These are phyloP conservation scores for Vigna reflexopilosa DNA, from an alignment of 306 rosid genomes.

Conservation along the genomic window DNA sequence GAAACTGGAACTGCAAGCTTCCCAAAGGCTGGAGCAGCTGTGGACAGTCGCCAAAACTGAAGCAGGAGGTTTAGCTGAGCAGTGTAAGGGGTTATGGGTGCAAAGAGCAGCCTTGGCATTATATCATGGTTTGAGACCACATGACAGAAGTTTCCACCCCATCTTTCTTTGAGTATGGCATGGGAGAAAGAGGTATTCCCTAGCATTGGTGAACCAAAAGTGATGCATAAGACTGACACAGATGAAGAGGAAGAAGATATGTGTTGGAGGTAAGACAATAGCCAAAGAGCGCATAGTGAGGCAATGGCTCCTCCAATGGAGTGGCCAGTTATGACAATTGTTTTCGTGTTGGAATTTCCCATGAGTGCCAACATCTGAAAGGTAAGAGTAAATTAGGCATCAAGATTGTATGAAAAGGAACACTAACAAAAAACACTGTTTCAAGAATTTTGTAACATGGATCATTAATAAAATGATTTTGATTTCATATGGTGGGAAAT, in stretches of 20 bases:
- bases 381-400: not conserved
- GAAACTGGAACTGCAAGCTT: conserved; percentile 48
- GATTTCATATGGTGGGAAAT: not conserved
- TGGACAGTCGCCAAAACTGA: conserved; percentile 65
- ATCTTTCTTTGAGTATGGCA: conserved; percentile 71
- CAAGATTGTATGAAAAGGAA: not conserved
- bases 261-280: conserved; percentile 61
- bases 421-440: not conserved
- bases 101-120: conserved; percentile 74
- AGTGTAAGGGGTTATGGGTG: conserved; percentile 51
- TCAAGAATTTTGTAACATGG: not conserved
- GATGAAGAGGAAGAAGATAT: conserved; percentile 36
- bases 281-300: conserved; percentile 72
- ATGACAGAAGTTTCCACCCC: conserved; percentile 80
- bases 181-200: conserved; percentile 70
- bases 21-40: conserved; percentile 49
- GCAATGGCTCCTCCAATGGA: conserved; percentile 82
- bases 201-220: conserved; percentile 78
- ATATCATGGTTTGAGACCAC: conserved; percentile 73
- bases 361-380: conserved; percentile 57
- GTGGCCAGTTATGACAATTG: conserved; percentile 80
- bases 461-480: not conserved
- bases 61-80: conserved; percentile 55
- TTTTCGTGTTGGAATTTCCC: conserved; percentile 52
- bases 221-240: conserved; percentile 63